Evolutionary conservation across 2,329 filamentous ascomycete species (phyloP).

Genomic region (Nemania diffusa): DNA sequence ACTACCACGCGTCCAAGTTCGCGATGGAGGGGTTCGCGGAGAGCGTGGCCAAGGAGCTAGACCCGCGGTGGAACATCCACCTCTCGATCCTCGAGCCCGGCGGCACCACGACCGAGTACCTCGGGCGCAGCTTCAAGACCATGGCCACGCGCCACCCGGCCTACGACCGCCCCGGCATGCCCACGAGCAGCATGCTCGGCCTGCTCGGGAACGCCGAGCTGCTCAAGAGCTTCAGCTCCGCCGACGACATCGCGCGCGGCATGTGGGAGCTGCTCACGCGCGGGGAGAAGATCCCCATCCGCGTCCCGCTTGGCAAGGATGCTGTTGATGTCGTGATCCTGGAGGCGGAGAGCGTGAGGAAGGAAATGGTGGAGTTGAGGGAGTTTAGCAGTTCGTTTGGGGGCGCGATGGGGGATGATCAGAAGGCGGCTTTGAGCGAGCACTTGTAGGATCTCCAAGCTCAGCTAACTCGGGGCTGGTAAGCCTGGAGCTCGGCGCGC

Average conservation of each 20-base stretch:
- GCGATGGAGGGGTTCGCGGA: slow-evolving; percentile 42
- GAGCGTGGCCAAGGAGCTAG: slow-evolving; percentile 36
- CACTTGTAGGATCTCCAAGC: slow-evolving; percentile 1
- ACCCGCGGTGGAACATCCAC: slow-evolving; percentile 47
- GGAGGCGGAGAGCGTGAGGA: slow-evolving; percentile 47
- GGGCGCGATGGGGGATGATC: slow-evolving; percentile 1
- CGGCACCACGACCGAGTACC: slow-evolving; percentile 51
- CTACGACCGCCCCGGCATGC: slow-evolving; percentile 46
- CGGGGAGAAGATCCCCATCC: slow-evolving; percentile 51
- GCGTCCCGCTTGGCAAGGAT: slow-evolving; percentile 55
- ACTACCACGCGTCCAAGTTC: slow-evolving; percentile 43
- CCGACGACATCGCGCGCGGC: slow-evolving; percentile 50
- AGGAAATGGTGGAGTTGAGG: slow-evolving; percentile 42
- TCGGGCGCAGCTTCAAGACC: slow-evolving; percentile 38
- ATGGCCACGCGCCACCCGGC: slow-evolving; percentile 52
- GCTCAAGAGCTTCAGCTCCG: slow-evolving; percentile 46
- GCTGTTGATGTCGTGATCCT: slow-evolving; percentile 49
- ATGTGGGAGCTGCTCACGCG: slow-evolving; percentile 51
- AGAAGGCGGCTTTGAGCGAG: slow-evolving; percentile 5
- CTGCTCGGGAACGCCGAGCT: slow-evolving; percentile 44
- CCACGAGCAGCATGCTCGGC: slow-evolving; percentile 43
- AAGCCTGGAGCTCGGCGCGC: no score
- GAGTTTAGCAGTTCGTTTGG: slow-evolving; percentile 45
- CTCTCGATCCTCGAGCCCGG: slow-evolving; percentile 56
- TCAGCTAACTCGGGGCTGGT: no score